phyloP scores from a whole-genome alignment of 257 asterid species.

The Coffea canephora region DNA sequence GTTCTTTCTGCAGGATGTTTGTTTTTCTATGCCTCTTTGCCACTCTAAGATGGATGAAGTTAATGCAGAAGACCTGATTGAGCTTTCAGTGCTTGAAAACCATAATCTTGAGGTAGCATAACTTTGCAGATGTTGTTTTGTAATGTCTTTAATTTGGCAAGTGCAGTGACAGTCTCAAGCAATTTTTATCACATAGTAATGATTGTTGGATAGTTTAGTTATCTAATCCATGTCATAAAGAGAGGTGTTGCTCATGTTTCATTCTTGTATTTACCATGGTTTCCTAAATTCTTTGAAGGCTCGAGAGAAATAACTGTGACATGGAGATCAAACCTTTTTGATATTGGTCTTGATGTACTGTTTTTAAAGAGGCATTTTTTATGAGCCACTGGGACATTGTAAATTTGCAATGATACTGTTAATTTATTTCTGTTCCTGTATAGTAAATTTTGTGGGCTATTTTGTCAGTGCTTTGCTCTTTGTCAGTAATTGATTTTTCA shows the following conservation, averaged over 20 bases:
- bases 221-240: constrained; percentile 4
- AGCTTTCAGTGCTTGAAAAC: constrained; percentile 73
- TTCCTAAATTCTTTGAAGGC: neutral
- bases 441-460: neutral
- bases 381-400: neutral
- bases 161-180: neutral
- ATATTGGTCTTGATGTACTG: neutral
- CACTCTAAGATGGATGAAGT: constrained; percentile 71
- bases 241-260: neutral
- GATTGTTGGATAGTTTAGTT: neutral
- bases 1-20: constrained; percentile 57
- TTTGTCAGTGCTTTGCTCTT: neutral
- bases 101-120: constrained; percentile 67
- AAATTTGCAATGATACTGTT: neutral
- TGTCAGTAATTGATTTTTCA: neutral
- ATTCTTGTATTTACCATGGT: neutral
- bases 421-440: neutral
- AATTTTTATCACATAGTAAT: neutral
- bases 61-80: constrained; percentile 73
- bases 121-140: constrained; percentile 15
- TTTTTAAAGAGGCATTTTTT: neutral
- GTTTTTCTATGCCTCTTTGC: constrained; percentile 89
- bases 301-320: neutral
- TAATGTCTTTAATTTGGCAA: neutral
- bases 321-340: neutral